Evolutionary conservation across 345 rosid species (phyloP).

Genomic region (Camelina sativa): DNA sequence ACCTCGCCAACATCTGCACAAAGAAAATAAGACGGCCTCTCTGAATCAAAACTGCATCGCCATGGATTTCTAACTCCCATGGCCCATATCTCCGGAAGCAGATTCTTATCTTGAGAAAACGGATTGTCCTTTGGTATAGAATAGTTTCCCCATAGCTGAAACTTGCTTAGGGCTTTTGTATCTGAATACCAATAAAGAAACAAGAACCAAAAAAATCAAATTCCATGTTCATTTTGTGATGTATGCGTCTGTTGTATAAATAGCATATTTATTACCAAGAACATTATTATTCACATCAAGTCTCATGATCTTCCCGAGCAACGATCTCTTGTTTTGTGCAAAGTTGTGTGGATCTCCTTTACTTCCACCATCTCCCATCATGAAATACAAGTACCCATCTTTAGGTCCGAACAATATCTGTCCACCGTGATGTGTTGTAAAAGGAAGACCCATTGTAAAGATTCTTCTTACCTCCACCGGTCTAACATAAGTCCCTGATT

Average conservation of each 20-base stretch:
- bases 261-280: conserved; percentile 37
- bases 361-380: conserved; percentile 57
- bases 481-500: conserved; percentile 39
- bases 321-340: conserved; percentile 59
- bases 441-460: conserved; percentile 61
- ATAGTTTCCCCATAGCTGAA: conserved; percentile 63
- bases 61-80: conserved; percentile 63
- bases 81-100: conserved; percentile 64
- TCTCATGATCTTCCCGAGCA: conserved; percentile 66
- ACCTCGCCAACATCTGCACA: conserved; percentile 68
- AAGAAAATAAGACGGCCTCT: conserved; percentile 55
- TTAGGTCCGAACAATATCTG: conserved; percentile 64
- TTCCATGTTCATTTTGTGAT: background rate
- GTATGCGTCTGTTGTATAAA: background rate
- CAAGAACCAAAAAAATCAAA: conserved; percentile 20
- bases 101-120: conserved; percentile 44
- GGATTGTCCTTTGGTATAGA: conserved; percentile 61
- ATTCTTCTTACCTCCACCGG: conserved; percentile 56
- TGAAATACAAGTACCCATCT: conserved; percentile 61
- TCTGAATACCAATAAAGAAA: conserved; percentile 32
- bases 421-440: conserved; percentile 50
- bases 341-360: conserved; percentile 52
- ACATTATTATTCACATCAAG: conserved; percentile 55
- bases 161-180: conserved; percentile 34
- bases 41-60: conserved; percentile 65